phyloP scores from a whole-genome alignment of 2,329 filamentous ascomycete genomes.

The Cordyceps cicadae region DNA sequence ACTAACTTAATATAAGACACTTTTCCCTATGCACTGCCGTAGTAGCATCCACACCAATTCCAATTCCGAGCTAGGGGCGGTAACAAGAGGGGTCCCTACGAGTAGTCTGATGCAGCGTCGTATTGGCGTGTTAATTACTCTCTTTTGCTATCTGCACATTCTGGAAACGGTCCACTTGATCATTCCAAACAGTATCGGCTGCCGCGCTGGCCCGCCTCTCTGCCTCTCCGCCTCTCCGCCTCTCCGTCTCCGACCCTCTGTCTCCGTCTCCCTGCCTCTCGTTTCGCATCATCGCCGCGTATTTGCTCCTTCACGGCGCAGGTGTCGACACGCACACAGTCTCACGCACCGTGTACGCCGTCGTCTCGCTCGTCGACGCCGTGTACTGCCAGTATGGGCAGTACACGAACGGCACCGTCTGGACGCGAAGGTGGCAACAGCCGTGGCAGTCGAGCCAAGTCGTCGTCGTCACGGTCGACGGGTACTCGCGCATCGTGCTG shows the following conservation, averaged over 20 bases:
- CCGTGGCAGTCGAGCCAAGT: conserved; percentile 25
- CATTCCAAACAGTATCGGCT: neutral
- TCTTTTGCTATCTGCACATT: neutral
- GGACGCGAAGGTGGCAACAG: conserved; percentile 20
- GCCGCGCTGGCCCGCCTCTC: too few relatives aligned
- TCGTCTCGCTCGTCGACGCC: conserved; percentile 14
- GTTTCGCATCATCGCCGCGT: too few relatives aligned
- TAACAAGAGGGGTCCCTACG: too few relatives aligned
- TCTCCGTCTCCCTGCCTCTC: too few relatives aligned
- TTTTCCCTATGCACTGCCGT: too few relatives aligned
- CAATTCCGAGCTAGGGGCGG: too few relatives aligned
- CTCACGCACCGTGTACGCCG: conserved; percentile 20
- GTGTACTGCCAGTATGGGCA: conserved; percentile 21
- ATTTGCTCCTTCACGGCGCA: neutral
- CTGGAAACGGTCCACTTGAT: neutral
- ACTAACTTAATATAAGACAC: too few relatives aligned
- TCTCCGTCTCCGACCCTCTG: too few relatives aligned
- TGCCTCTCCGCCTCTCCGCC: too few relatives aligned
- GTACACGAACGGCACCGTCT: conserved; percentile 14
- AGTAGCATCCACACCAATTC: too few relatives aligned
- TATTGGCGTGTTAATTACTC: neutral
- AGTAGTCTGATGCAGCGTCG: neutral
- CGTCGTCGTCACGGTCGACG: conserved; percentile 19
- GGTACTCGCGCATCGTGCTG: conserved; percentile 20
- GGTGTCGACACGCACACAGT: conserved; percentile 20